phyloP scores from a whole-genome alignment of 805 yeast genomes.

The Millerago galiae region DNA sequence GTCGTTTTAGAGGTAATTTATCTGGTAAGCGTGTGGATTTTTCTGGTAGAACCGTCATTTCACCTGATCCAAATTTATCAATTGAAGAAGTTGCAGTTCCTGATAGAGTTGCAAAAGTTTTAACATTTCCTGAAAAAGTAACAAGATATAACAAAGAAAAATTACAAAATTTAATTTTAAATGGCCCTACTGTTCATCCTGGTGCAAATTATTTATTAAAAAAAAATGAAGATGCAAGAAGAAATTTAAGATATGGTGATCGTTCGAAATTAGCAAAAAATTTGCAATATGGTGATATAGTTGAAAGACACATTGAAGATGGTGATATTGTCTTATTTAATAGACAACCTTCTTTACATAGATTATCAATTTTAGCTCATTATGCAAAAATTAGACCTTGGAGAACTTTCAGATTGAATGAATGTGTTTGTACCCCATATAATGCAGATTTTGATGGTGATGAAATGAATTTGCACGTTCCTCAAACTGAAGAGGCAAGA shows the following conservation, averaged over 20 bases:
- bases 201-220: conserved; percentile 93
- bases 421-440: conserved; percentile 98
- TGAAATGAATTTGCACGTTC: conserved; percentile 98
- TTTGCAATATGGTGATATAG: conserved; percentile 82
- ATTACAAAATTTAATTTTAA: conserved; percentile 63
- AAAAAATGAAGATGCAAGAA: conserved; percentile 75
- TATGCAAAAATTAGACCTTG: conserved; percentile 95
- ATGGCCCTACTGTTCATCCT: conserved; percentile 88
- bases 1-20: conserved; percentile 95
- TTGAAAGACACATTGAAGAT: conserved; percentile 95
- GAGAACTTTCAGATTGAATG: conserved; percentile 95
- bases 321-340: conserved; percentile 95
- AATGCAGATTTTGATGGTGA: conserved; percentile 99
- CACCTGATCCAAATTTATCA: conserved; percentile 93
- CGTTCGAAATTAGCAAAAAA: conserved; percentile 68
- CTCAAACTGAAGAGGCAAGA: conserved; percentile 97
- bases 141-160: conserved; percentile 81
- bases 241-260: conserved; percentile 88
- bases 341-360: conserved; percentile 95
- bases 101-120: conserved; percentile 88
- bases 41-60: conserved; percentile 95
- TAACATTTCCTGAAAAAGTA: conserved; percentile 94
- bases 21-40: conserved; percentile 99
- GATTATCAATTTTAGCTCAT: conserved; percentile 90
- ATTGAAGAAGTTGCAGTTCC: conserved; percentile 99